These are phyloP conservation scores for Stropharia rugosoannulata DNA, from an alignment of 768 basidiomycete species.

Conservation along the genomic window DNA sequence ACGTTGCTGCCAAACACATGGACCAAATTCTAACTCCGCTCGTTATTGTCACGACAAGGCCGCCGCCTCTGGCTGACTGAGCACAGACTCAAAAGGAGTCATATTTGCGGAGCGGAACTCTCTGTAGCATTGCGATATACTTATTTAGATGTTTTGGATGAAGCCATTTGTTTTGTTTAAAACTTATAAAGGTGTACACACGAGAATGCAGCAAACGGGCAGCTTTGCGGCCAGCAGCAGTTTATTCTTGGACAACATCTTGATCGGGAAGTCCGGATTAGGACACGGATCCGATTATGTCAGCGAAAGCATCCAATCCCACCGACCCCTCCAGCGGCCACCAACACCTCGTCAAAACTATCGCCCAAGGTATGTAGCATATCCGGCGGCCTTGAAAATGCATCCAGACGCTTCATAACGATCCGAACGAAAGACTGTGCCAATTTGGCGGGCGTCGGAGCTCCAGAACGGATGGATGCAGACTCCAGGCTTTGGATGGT, in stretches of 20 bases:
- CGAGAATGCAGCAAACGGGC: background rate
- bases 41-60: constrained; percentile 3
- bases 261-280: constrained; percentile 4
- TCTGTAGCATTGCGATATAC: no score
- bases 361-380: constrained; percentile 40
- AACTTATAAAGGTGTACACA: background rate
- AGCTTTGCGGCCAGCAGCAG: background rate
- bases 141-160: no score
- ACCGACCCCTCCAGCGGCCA: constrained; percentile 22
- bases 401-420: constrained; percentile 14
- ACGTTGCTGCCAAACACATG: constrained; percentile 17
- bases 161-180: no score
- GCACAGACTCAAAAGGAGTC: no score
- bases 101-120: no score
- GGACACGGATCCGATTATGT: constrained; percentile 28
- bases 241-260: background rate
- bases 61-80: constrained; percentile 5
- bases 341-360: constrained; percentile 34
- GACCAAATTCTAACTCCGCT: constrained; percentile 32
- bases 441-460: constrained; percentile 22
- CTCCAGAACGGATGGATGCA: constrained; percentile 37
- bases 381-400: constrained; percentile 11
- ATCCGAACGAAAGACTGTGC: constrained; percentile 14
- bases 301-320: constrained; percentile 26
- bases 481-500: constrained; percentile 33